These are phyloP conservation scores for Panicum virgatum DNA, from an alignment of 202 grass and related monocot species.

Conservation along the genomic window DNA sequence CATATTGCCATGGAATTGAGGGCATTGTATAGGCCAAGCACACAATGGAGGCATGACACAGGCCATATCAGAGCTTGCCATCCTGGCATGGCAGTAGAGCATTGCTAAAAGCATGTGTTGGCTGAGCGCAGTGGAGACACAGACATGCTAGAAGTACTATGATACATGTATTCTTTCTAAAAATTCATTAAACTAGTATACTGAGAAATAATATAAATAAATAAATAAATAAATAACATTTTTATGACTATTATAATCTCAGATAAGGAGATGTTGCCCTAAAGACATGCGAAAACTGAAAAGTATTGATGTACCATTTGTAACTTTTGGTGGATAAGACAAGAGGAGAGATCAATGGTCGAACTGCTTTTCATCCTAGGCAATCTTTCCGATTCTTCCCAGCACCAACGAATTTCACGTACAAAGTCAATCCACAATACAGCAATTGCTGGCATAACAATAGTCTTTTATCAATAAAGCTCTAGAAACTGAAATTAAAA, in stretches of 20 bases:
- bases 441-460: constrained; percentile 74
- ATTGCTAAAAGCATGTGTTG: not conserved
- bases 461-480: constrained; percentile 23
- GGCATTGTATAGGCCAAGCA: not conserved
- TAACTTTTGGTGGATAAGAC: constrained; percentile 92
- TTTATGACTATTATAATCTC: too few species aligned
- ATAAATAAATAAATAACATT: not conserved
- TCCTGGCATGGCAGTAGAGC: not conserved
- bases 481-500: constrained; percentile 13
- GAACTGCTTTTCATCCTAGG: constrained; percentile 74
- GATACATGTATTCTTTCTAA: not conserved
- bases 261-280: too few species aligned
- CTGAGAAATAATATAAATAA: not conserved
- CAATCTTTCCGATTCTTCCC: constrained; percentile 90
- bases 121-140: not conserved
- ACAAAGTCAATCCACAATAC: constrained; percentile 98
- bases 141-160: not conserved
- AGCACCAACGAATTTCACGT: constrained; percentile 94
- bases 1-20: not conserved
- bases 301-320: constrained; percentile 74
- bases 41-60: not conserved
- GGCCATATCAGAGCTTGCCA: not conserved
- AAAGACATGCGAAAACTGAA: constrained; percentile 8
- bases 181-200: constrained; percentile 22
- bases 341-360: constrained; percentile 82